phyloP scores from a whole-genome alignment of 2,329 filamentous ascomycete genomes.

The Stachybotrys elegans region DNA sequence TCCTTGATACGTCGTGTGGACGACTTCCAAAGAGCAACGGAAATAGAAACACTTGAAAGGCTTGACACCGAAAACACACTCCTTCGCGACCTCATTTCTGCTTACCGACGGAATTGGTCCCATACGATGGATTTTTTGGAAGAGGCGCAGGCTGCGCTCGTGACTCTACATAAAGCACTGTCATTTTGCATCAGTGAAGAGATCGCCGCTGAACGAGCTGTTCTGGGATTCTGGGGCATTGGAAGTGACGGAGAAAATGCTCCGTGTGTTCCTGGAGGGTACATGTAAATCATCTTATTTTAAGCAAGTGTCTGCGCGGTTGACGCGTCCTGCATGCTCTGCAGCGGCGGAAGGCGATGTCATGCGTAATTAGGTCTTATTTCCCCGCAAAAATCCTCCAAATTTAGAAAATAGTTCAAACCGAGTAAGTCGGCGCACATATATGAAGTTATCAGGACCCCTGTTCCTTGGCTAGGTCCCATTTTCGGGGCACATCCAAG shows the following conservation, averaged over 20 bases:
- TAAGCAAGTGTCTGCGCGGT: neutral
- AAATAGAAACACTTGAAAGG: neutral
- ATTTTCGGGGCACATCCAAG: neutral
- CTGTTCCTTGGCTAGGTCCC: neutral
- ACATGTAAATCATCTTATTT: neutral
- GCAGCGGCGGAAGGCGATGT: neutral
- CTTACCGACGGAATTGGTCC: neutral
- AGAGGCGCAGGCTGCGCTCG: neutral
- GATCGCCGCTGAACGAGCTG: neutral
- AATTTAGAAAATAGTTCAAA: neutral
- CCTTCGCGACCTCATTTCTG: neutral
- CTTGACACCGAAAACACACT: neutral
- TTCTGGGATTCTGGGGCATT: neutral
- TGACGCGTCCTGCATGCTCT: neutral
- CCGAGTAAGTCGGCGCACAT: neutral
- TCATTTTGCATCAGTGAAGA: constrained; percentile 1
- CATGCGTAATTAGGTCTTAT: neutral
- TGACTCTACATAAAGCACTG: neutral
- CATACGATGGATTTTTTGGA: neutral
- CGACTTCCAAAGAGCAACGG: neutral
- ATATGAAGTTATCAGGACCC: neutral
- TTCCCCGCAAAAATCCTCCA: neutral
- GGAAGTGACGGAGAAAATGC: neutral
- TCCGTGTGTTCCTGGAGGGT: neutral
- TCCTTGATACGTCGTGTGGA: neutral